Percentiles rank a stretch among this genome's conserved stretches.
phyloP scores from a whole-genome alignment of 805 yeast species.

The Zygotorulaspora chibaensis region DNA sequence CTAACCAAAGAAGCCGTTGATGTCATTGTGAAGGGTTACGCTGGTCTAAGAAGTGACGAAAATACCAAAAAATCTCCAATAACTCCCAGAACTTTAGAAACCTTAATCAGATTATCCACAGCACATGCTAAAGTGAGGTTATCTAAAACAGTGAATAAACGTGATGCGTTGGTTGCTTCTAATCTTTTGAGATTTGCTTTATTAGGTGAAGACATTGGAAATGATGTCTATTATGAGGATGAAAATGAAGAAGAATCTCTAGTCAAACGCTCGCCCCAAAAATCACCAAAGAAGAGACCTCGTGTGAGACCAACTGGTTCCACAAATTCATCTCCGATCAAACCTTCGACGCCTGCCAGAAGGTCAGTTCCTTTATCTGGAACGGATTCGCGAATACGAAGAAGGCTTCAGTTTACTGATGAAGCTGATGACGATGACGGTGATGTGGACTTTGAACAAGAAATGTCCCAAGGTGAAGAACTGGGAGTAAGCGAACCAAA shows the following conservation, averaged over 20 bases:
- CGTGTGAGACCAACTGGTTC: slow-evolving; percentile 15
- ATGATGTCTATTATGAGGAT: slow-evolving; percentile 21
- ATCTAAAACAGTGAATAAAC: slow-evolving; percentile 64
- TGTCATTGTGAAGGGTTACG: slow-evolving; percentile 73
- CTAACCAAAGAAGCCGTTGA: slow-evolving; percentile 73
- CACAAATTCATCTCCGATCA: slow-evolving; percentile 19
- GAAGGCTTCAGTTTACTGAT: slow-evolving; percentile 23
- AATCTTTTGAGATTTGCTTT: slow-evolving; percentile 79
- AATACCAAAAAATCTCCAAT: slow-evolving; percentile 85
- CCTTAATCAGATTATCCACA: slow-evolving; percentile 87
- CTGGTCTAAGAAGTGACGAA: slow-evolving; percentile 78
- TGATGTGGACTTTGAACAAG: slow-evolving; percentile 26
- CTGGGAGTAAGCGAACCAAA: slow-evolving; percentile 8
- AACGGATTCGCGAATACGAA: slow-evolving; percentile 41
- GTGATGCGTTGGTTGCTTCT: slow-evolving; percentile 84
- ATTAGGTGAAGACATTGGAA: slow-evolving; percentile 42
- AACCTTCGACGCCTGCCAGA: slow-evolving; percentile 16
- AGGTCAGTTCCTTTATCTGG: slow-evolving; percentile 8
- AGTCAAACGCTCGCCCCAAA: slow-evolving; percentile 26
- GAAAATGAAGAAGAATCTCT: slow-evolving; percentile 21
- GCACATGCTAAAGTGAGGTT: slow-evolving; percentile 97
- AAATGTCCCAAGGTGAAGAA: slow-evolving; percentile 17
- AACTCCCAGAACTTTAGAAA: slow-evolving; percentile 97
- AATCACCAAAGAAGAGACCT: slow-evolving; percentile 35
- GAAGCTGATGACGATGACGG: slow-evolving; percentile 35